Conservation (phyloP, 495 filamentous ascomycete species). For the Penicillium lagena region DNA sequence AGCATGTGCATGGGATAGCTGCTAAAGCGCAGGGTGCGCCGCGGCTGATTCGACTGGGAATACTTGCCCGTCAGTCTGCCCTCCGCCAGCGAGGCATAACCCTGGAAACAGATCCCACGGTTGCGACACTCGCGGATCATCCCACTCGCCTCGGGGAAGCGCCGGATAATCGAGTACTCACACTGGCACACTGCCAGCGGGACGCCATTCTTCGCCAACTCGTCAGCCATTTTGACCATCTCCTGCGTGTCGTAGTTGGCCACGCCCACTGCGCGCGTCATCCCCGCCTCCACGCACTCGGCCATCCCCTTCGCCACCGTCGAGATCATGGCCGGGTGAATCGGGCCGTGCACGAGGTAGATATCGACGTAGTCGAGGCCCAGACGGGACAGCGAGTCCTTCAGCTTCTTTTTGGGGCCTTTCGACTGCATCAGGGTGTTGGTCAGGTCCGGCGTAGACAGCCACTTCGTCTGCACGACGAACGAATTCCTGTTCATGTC, state of each 20-base stretch:
- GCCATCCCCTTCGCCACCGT: conserved; percentile 22
- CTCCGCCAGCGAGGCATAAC: conserved; percentile 15
- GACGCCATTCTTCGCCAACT: conserved; percentile 7
- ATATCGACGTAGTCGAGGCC: conserved; percentile 72
- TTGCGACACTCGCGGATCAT: conserved; percentile 18
- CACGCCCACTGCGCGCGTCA: conserved; percentile 30
- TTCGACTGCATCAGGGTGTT: conserved; percentile 12
- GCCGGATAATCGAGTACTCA: conserved; percentile 19
- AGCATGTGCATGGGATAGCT: conserved; percentile 23
- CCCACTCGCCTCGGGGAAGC: conserved; percentile 14
- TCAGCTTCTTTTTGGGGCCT: conserved; percentile 11
- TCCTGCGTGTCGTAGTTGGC: conserved; percentile 36
- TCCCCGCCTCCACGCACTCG: conserved; percentile 31
- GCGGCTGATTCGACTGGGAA: conserved; percentile 11
- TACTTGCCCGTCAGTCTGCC: conserved; percentile 20
- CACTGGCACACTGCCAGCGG: conserved; percentile 19
- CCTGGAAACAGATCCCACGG: conserved; percentile 21
- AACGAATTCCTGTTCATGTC: conserved; percentile 27
- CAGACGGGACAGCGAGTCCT: conserved; percentile 50
- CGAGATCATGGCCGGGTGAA: conserved; percentile 14
- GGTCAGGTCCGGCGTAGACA: conserved; percentile 4
- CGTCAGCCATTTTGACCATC: conserved; percentile 30
- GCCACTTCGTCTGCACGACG: conserved; percentile 22
- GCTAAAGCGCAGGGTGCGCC: conserved; percentile 15
- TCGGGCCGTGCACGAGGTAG: conserved; percentile 67